These are phyloP conservation scores for Mortierella sp. DNA, from an alignment of 371 early-diverging fungal species.

Conservation along the genomic window DNA sequence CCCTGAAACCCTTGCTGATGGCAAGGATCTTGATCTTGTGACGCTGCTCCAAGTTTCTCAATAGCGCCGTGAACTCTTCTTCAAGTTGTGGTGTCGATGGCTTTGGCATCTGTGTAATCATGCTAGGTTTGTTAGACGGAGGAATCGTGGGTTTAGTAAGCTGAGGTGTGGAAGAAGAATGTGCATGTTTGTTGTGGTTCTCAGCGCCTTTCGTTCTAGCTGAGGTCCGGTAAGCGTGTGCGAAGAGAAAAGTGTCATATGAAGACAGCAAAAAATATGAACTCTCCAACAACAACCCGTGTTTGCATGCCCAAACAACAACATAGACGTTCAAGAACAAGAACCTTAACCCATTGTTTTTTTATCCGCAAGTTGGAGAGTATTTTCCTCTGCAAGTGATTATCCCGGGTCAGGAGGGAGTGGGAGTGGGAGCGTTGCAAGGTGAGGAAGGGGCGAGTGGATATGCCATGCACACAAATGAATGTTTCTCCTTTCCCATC, in stretches of 20 bases:
- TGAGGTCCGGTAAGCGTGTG: neutral
- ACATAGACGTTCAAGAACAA: too few relatives aligned
- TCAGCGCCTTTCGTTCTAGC: neutral
- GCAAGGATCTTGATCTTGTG: constrained; percentile 57
- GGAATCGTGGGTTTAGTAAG: neutral
- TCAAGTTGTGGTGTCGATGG: constrained; percentile 53
- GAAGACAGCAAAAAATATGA: neutral
- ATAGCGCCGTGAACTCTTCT: constrained; percentile 48
- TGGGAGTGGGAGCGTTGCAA: neutral
- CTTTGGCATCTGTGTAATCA: constrained; percentile 58
- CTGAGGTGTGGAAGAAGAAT: neutral
- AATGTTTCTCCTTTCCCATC: neutral
- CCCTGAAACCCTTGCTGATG: constrained; percentile 51
- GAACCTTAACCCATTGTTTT: neutral
- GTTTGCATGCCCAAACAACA: neutral
- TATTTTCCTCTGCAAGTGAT: neutral
- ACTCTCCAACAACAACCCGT: neutral
- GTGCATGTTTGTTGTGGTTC: neutral
- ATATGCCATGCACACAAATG: neutral
- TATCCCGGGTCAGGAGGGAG: neutral
- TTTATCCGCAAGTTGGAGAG: neutral
- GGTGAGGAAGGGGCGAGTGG: neutral
- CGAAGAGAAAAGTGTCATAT: neutral
- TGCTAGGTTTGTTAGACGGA: constrained; percentile 20
- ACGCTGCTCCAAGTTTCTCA: constrained; percentile 51